Conservation (phyloP, 202 grass and related monocot species). For the Brachypodium distachyon region DNA sequence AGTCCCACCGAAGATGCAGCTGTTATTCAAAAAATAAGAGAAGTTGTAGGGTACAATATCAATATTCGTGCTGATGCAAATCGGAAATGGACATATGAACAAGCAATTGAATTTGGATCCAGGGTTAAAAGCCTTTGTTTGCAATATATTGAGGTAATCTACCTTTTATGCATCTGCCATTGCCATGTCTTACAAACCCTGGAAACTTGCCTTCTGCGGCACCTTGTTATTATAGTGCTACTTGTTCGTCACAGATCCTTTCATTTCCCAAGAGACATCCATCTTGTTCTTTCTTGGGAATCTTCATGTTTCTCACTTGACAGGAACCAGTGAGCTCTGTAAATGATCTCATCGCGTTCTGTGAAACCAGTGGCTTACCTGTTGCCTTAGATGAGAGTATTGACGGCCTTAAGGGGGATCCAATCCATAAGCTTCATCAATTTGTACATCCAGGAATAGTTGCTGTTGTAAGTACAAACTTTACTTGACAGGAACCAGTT, state of each 20-base stretch:
- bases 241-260: background rate
- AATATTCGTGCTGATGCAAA: constrained; percentile 95
- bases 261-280: background rate
- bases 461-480: constrained; percentile 73
- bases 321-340: constrained; percentile 82
- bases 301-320: constrained; percentile 21
- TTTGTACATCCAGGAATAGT: constrained; percentile 87
- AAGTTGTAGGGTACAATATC: constrained; percentile 67
- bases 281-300: constrained; percentile 14
- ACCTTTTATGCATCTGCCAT: background rate
- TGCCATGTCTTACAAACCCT: background rate
- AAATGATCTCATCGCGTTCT: constrained; percentile 79
- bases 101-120: constrained; percentile 84
- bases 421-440: constrained; percentile 53
- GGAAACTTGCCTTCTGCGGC: background rate
- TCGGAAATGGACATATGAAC: constrained; percentile 71
- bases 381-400: constrained; percentile 92
- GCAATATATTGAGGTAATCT: constrained; percentile 88
- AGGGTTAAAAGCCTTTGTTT: constrained; percentile 46
- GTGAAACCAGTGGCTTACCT: constrained; percentile 68
- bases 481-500: too few species aligned
- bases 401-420: constrained; percentile 67
- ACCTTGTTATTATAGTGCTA: background rate
- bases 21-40: constrained; percentile 69
- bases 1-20: constrained; percentile 75